phyloP scores from a whole-genome alignment of 2,329 filamentous ascomycete genomes.

The Cordyceps militaris region DNA sequence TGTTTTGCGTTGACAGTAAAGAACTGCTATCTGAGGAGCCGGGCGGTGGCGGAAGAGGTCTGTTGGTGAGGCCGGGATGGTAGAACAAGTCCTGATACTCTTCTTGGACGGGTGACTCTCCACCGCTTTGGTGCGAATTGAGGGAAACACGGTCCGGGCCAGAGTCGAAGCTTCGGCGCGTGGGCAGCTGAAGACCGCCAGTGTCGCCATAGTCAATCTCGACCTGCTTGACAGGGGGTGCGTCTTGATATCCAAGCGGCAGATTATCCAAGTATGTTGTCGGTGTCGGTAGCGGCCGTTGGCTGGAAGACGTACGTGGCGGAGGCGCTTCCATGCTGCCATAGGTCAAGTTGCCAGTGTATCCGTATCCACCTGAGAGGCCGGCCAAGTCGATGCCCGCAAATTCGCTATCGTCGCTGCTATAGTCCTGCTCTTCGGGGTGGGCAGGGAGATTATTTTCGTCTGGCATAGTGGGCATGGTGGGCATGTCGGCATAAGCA shows the following conservation, averaged over 20 bases:
- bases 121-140: constrained; percentile 48
- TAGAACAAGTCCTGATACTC: constrained; percentile 91
- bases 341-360: constrained; percentile 29
- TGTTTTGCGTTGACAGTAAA: constrained; percentile 39
- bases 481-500: constrained; percentile 25
- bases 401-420: constrained; percentile 67
- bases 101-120: constrained; percentile 60
- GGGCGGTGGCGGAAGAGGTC: constrained; percentile 56
- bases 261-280: constrained; percentile 26
- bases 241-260: constrained; percentile 23
- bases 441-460: constrained; percentile 36
- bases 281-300: constrained; percentile 41
- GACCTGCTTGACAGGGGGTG: constrained; percentile 48
- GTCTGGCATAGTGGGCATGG: constrained; percentile 17
- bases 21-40: constrained; percentile 57
- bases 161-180: constrained; percentile 81
- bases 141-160: constrained; percentile 69
- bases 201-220: constrained; percentile 83
- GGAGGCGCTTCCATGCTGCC: constrained; percentile 38
- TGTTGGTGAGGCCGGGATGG: constrained; percentile 69
- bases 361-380: constrained; percentile 67
- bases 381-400: constrained; percentile 63
- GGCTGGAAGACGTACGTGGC: constrained; percentile 31
- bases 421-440: constrained; percentile 40
- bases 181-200: constrained; percentile 77